Conservation (phyloP, 2,329 filamentous ascomycete genomes). For the Neofusicoccum ribis region DNA sequence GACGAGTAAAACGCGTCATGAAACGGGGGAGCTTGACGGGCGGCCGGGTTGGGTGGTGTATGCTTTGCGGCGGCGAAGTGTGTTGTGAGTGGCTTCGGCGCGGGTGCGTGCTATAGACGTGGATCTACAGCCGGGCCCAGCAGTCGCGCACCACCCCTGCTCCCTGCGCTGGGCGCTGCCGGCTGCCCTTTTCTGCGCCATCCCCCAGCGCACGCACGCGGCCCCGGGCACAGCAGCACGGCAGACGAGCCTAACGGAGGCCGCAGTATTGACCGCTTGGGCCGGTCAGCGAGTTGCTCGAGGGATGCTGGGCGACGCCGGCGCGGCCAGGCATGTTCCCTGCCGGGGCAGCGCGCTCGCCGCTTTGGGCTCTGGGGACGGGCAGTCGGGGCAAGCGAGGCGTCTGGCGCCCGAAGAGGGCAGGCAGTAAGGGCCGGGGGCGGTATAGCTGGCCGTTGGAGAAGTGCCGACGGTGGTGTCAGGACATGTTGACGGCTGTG, state of each 20-base stretch:
- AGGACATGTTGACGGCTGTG: conserved; percentile 12
- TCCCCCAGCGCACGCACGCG: no score
- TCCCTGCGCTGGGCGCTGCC: background rate
- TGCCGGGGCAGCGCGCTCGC: background rate
- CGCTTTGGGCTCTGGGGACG: background rate
- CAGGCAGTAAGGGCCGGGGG: background rate
- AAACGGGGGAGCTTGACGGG: background rate
- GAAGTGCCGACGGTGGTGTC: background rate
- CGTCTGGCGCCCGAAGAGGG: background rate
- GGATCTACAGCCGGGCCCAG: background rate
- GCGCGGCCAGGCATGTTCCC: background rate
- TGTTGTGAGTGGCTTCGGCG: background rate
- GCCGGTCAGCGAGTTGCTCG: background rate
- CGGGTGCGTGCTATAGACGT: conserved; percentile 7
- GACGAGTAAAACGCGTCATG: background rate
- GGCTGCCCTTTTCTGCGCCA: background rate
- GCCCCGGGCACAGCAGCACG: background rate
- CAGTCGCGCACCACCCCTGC: background rate
- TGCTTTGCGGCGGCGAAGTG: background rate
- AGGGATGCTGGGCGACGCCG: background rate
- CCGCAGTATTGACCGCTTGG: background rate
- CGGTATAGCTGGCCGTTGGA: background rate
- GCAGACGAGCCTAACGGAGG: background rate
- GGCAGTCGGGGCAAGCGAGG: conserved; percentile 1
- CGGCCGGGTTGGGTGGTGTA: background rate